Base-by-base conservation (phyloP, 164 flowering plant genomes). In the Nymphaea colorata region DNA sequence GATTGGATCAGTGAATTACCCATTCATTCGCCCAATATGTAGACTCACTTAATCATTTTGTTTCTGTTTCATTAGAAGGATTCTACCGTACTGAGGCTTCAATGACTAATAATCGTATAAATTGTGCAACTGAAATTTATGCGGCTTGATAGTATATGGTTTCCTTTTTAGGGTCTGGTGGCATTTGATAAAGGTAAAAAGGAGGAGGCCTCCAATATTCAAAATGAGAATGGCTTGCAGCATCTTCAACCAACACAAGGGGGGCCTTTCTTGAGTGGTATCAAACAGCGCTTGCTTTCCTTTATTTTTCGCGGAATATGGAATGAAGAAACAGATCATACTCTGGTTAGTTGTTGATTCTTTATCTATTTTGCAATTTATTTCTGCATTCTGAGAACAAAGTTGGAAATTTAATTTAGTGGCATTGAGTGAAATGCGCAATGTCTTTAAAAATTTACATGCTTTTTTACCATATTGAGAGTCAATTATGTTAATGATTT, bases 231-330 rank as follows among this genome's bases (percentile, higher is more conserved):
- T 72, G 82, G 79, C 64, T 44, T 64, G 43, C 83, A 74, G 41
- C 76, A 69, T 71, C 67, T 63, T 51, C 83, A 73, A 70, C 74
- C 76, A 47, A 65, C 66, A 69, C 67, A 68, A 63, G 83, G 74
- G 36, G 76, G 72, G 70, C 55, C 83, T 63, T 92, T 85, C 78
- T 73, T 95, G 71, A 86, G 88, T 77, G 98, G 97, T 64, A 81
- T 95, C 70, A 95, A 95, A 75, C 99, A 95, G 71, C 91, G 98
- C 10, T 76, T 95, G 83, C 94, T 95, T 71, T 95, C 99, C 11
- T 95, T 87, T 73, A 85, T 90, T 70, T 92, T 87, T 69, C 85
- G 79, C 43, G 84, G 82, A 74, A 76, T 86, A 76, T 89, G 96
- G 93, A 83, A 80, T 80, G 96, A 87, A 77, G 94, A 92, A 82